Conservation (phyloP, 495 filamentous ascomycete genomes). For the Penicillium samsonianum region DNA sequence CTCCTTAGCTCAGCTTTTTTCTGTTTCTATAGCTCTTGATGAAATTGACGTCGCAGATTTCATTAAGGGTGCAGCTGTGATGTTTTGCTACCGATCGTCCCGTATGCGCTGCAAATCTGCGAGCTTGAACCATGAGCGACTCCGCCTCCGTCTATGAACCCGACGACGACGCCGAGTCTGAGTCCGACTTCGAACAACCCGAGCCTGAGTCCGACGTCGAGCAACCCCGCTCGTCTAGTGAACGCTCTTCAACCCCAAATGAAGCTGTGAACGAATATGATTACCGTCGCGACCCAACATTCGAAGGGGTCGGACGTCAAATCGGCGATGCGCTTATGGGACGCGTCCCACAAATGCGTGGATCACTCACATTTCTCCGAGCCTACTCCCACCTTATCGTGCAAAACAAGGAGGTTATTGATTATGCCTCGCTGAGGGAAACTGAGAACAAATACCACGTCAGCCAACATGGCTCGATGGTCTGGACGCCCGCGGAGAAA, state of each 20-base stretch:
- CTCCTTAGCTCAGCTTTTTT: conserved; percentile 18
- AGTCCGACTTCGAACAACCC: conserved; percentile 27
- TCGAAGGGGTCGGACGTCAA: neutral
- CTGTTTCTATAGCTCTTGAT: conserved; percentile 6
- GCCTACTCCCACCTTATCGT: conserved; percentile 63
- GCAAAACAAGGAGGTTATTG: conserved; percentile 48
- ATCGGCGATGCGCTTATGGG: conserved; percentile 7
- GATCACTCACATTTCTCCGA: conserved; percentile 15
- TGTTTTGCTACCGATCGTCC: conserved; percentile 22
- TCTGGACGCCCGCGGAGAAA: conserved; percentile 74
- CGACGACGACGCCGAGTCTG: conserved; percentile 30
- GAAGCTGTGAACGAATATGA: neutral
- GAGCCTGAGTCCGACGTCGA: conserved; percentile 28
- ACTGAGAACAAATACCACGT: conserved; percentile 22
- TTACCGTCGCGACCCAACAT: neutral
- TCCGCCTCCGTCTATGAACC: conserved; percentile 31
- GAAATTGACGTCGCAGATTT: conserved; percentile 5
- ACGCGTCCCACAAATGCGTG: conserved; percentile 8
- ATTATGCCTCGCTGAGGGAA: conserved; percentile 10
- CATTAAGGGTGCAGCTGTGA: conserved; percentile 24
- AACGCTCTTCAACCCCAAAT: conserved; percentile 16
- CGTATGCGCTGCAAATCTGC: conserved; percentile 25
- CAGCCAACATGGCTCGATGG: conserved; percentile 65
- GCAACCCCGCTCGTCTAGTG: conserved; percentile 4
- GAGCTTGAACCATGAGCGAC: conserved; percentile 43